Evolutionary conservation across 2,329 filamentous ascomycete genomes (phyloP), one percentile per base, ranked within the genome.

Genomic region (Trichocomaceae sp.): DNA sequence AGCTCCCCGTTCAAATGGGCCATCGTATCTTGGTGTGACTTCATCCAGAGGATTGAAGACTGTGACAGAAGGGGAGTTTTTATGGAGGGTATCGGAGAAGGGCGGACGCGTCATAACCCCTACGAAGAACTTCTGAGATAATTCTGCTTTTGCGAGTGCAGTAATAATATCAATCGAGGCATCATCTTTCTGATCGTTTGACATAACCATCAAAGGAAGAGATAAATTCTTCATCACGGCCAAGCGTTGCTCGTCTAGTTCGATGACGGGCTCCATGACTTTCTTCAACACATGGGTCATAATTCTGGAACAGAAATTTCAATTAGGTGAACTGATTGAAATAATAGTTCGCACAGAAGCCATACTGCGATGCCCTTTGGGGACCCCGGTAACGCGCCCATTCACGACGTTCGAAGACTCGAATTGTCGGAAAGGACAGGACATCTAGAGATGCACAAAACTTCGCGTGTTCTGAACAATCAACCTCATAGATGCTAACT

Each of bases 381-480:
- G 39, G 47, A 2, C 53, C 53, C n/a, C 53, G 53, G 35, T 55
- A 55, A 12, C 53, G 53, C 1, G 47, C 29, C 53, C 53, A 55
- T 50, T 47, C 20, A 12, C 26, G 20, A 39, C 42, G 41, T 3
- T 51, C 17, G 3, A 55, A 51, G 9, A 22, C 20, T 15, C 53
- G 42, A 22, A 55, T 55, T 5, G 53, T 55, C 10, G 53, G 53
- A 33, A 47, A 50, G 17, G 53, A 55, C 31, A 51, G 17, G 8
- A 55, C 53, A 10, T 55, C 47, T 8, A 55, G 31, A 26, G 53
- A 55, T n/a, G 41, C 47, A 29, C 53, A 55, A 29, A 55, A 51
- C 22, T 39, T 51, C 31, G 33, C 41, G 8, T 55, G 29, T 19
- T 47, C 41, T 2, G 47, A 50, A 33, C 53, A 55, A 19, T 55